Conservation (phyloP, 2,329 filamentous ascomycete species). For the Gnomoniopsis smithogilvyi region DNA sequence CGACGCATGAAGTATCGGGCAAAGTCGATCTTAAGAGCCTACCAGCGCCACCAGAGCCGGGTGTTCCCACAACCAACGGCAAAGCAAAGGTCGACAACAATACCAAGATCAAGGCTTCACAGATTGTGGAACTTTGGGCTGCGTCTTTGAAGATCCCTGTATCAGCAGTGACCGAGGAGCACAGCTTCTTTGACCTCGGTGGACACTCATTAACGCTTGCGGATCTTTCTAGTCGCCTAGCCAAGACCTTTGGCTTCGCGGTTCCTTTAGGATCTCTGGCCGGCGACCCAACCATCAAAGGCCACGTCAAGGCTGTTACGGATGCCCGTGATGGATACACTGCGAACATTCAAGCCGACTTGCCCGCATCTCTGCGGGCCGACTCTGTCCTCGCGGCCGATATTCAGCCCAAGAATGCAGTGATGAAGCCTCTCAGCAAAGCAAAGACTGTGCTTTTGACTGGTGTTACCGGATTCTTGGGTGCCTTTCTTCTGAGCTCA, state of each 20-base stretch:
- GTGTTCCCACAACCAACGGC: slow-evolving; percentile 30
- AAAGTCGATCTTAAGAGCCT: slow-evolving; percentile 73
- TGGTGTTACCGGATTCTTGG: slow-evolving; percentile 73
- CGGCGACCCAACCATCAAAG: slow-evolving; percentile 67
- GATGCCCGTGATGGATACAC: slow-evolving; percentile 69
- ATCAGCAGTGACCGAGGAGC: slow-evolving; percentile 61
- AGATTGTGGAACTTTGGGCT: slow-evolving; percentile 71
- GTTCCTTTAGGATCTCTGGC: slow-evolving; percentile 70
- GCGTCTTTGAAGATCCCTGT: slow-evolving; percentile 63
- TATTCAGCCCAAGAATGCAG: slow-evolving; percentile 55
- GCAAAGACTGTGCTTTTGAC: slow-evolving; percentile 70
- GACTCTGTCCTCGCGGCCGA: slow-evolving; percentile 67
- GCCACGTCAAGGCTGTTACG: slow-evolving; percentile 69
- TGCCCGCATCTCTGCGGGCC: slow-evolving; percentile 65
- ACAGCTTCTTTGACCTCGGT: slow-evolving; percentile 79
- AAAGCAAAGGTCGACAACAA: slow-evolving; percentile 47
- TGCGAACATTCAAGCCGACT: slow-evolving; percentile 70
- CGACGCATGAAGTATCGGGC: slow-evolving; percentile 75
- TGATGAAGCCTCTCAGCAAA: slow-evolving; percentile 57
- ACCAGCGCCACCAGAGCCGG: slow-evolving; percentile 55
- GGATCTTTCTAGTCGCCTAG: slow-evolving; percentile 68
- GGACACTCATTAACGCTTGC: slow-evolving; percentile 78
- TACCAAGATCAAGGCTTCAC: slow-evolving; percentile 63
- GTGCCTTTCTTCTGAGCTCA: slow-evolving; percentile 69
- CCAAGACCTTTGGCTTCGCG: slow-evolving; percentile 68